Base-by-base conservation (phyloP, 176 grass and related monocot genomes). In the Melocanna baccifera region DNA sequence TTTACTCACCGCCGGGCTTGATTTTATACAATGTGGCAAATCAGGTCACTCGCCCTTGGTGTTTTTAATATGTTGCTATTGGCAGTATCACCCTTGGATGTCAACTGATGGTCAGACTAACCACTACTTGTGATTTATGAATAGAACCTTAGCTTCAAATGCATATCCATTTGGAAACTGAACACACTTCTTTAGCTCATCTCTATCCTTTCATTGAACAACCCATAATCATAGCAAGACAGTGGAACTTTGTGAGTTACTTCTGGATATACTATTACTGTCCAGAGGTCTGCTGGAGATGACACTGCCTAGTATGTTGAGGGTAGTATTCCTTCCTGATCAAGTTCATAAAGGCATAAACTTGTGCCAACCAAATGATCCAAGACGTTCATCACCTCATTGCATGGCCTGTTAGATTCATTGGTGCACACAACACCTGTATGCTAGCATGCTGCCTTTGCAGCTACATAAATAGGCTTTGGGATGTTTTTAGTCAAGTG, bases 201-300 rank as follows among this genome's bases (percentile, higher is more conserved):
- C 20, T 42, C 67, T 40, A 42, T 37, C 9, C 37, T 69, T 69
- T 42, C 37, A 69, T n/a, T 12, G 9, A 42, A 69, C 67, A 42
- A 69, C 22, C 14, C 65, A 69, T 80, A 9, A 47, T 65, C 77
- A 2, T 80, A 53, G 46, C 30, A 67, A 39, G 62, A 32, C 13
- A 67, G 7, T 25, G 45, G 22, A 37, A 37, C 29, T 69, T 47
- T 14, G 13, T 68, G 20, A 34, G 43, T 81, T 81, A 50, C 16
- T 68, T 81, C 14, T 81, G 48, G 4, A 10, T 69, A 56, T 47
- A 81, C 32, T 52, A 69, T 80, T 66, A 50, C 43, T 67, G 45
- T 40, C 30, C 2, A 25, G 34, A 36, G 13, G 34, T 41, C 48
- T 56, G 14, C 15, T 64, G 40, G 43, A 78, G 76, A 47, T 69